These are phyloP conservation scores for Beta corolliflora DNA, from an alignment of 179 eudicot genomes.

Conservation along the genomic window DNA sequence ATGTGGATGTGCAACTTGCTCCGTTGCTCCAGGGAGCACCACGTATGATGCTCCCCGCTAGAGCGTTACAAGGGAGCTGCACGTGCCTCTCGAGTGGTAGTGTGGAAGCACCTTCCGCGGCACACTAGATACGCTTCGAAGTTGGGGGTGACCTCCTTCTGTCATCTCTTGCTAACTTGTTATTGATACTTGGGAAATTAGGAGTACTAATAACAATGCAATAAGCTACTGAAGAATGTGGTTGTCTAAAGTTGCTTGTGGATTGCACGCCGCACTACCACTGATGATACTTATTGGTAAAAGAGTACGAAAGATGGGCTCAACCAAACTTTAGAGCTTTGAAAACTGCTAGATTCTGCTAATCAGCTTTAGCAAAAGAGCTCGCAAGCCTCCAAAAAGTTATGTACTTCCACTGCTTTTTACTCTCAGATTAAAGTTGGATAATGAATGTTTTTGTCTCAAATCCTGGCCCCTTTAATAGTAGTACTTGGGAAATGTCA, in stretches of 20 bases:
- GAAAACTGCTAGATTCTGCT: background rate
- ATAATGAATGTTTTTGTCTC: no score
- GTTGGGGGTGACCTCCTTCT: background rate
- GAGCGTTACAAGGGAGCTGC: no score
- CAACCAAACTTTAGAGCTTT: background rate
- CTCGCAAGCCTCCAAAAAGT: background rate
- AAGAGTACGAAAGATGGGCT: background rate
- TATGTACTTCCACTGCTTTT: no score
- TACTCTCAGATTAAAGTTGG: no score
- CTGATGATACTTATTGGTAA: background rate
- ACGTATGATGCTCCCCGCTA: no score
- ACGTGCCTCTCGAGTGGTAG: no score
- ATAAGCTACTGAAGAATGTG: background rate
- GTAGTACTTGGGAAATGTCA: no score
- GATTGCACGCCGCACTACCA: background rate
- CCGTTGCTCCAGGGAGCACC: no score
- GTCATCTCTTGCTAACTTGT: background rate
- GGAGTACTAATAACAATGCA: background rate
- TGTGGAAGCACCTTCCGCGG: no score
- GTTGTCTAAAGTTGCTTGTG: background rate
- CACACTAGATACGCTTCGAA: no score
- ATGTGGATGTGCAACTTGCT: no score
- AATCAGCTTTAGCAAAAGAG: background rate
- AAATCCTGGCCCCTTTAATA: no score
- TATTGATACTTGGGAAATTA: background rate